Evolutionary conservation across 495 filamentous ascomycete species (phyloP).

Genomic region (Xylaria palmicola): DNA sequence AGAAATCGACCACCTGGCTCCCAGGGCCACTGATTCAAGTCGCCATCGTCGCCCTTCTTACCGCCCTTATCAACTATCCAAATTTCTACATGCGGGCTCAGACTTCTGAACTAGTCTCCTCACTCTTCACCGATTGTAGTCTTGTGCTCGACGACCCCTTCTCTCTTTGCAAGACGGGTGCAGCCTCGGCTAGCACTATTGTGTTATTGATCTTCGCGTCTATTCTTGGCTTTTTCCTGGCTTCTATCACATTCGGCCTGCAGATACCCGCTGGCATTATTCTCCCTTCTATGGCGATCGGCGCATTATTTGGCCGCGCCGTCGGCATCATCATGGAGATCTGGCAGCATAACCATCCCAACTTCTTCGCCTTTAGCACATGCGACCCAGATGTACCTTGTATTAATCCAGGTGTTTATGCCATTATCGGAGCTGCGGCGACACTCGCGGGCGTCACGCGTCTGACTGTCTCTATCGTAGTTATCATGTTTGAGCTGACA

Average conservation of each 20-base stretch:
- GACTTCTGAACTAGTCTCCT: constrained; percentile 86
- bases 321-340: constrained; percentile 86
- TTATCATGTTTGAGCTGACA: constrained; percentile 99
- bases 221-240: constrained; percentile 78
- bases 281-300: constrained; percentile 95
- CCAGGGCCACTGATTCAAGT: constrained; percentile 76
- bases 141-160: constrained; percentile 76
- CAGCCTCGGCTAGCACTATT: constrained; percentile 68
- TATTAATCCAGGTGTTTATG: constrained; percentile 92
- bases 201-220: constrained; percentile 77
- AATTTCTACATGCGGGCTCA: constrained; percentile 94
- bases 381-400: constrained; percentile 89
- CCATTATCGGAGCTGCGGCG: constrained; percentile 95
- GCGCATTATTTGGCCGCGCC: constrained; percentile 87
- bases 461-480: constrained; percentile 95
- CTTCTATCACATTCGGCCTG: constrained; percentile 90
- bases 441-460: constrained; percentile 94
- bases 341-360: constrained; percentile 77
- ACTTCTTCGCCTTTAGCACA: constrained; percentile 70
- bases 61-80: constrained; percentile 88
- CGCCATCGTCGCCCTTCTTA: constrained; percentile 67
- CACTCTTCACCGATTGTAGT: constrained; percentile 87
- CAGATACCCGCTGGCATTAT: constrained; percentile 96
- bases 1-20: constrained; percentile 60
- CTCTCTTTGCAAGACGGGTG: constrained; percentile 80